Base-by-base conservation (phyloP, 1,284 basidiomycete genomes). In the Inonotus obliquus region DNA sequence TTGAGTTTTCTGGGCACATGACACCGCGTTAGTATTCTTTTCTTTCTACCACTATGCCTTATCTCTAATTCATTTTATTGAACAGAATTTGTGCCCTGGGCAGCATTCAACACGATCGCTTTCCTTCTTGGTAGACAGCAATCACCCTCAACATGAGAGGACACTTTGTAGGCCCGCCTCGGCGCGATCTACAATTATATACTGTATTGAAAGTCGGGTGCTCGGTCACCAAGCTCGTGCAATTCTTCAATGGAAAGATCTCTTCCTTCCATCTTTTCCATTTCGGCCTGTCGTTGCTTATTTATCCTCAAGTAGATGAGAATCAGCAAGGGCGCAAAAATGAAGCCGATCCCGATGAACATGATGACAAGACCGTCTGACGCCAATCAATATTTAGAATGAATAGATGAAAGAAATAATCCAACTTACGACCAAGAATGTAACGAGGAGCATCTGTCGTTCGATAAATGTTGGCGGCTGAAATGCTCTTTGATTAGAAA, bases 141-240 rank as follows among this genome's bases (percentile, higher is more conserved):
- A 27, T 78, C 79, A 7, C 79, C 79, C 48, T 79, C 80, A 11
- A 73, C 75, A 6, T 73, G 67, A 68, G 23, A n/a, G 29, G 29
- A 11, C 29, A 25, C 27, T 51, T 25, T n/a, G n/a, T n/a, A n/a
- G n/a, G n/a, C n/a, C n/a, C n/a, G n/a, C n/a, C n/a, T n/a, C n/a
- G n/a, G n/a, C n/a, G n/a, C n/a, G n/a, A n/a, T 45, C 21, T 4
- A 13, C 14, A 45, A 51, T 44, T 61, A 61, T 35, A 86, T 58
- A 2, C 76, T 84, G 65, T 89, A 89, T 64, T 80, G 75, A 68
- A 88, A 89, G 66, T 85, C 82, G 2, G 84, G 84, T 1, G 86
- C 82, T 48, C 80, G 76, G 67, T 89, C 86, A 0, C 87, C 87
- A 71, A 88, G 62, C 63, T 76, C 75, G 53, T 79, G 67, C 39